Evolutionary conservation across 176 grass and related monocot species (phyloP), one percentile per base, ranked within the genome.

Genomic region (Phoenix roebelenii): DNA sequence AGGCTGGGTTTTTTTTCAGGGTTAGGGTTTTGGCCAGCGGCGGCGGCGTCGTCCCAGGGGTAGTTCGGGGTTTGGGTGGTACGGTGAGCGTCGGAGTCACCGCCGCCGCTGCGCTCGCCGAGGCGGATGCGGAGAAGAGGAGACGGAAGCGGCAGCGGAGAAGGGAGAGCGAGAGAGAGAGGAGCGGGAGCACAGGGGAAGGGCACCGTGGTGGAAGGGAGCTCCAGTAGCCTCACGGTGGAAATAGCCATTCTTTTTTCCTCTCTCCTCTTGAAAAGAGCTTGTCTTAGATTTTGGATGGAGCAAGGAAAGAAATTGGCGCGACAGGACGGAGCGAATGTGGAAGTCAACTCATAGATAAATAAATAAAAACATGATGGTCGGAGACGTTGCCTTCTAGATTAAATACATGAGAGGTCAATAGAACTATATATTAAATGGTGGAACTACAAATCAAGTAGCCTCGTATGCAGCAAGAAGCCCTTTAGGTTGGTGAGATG

Each of bases 191-290:
- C 69, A 85, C 39, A 76, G 78, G 76, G 83, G 79, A 55, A 76
- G 76, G 65, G 82, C 72, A 51, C 70, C 59, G 35, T 80, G 75
- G 56, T 88, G 92, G 49, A 91, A 83, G 4, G 87, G 39, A 97
- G 78, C 72, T 89, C 62, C 7, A 67, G 66, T 7, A 82, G 16
- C 60, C 72, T 76, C 15, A 59, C 65, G 0, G 72, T 85, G 60
- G 87, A 77, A 65, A 90, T n/a, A 54, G 51, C 51, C 51, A 55
- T 54, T 7, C 0, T 3, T 6, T 3, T 7, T 16, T 26, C 1
- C 28, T 4, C 25, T 4, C 25, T 26, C 25, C 25, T 4, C 35
- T 63, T 49, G 18, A 1, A 44, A 44, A 44, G 10, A 39, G 35
- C 1, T 44, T 3, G 35, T 6, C 5, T 39, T 14, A 44, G 9